Base-by-base conservation (phyloP, 495 filamentous ascomycete genomes). In the Aspergillus cavernicola region DNA sequence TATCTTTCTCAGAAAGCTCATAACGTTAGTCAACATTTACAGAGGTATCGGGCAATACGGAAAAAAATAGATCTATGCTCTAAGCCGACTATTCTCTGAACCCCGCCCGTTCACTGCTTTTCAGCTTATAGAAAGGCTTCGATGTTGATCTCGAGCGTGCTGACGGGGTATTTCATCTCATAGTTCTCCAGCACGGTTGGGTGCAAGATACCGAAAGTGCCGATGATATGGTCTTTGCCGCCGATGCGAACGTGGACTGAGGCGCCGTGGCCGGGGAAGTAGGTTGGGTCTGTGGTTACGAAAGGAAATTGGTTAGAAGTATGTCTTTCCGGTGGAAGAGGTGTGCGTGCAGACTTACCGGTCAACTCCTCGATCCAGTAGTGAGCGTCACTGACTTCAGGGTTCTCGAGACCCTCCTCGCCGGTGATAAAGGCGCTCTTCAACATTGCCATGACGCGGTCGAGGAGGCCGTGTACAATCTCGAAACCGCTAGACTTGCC, bases 401-500 rank as follows among this genome's bases (percentile, higher is more conserved):
- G 63, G 64, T 81, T 78, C 55, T 80, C 66, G 16, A 90, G 66
- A 2, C 85, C 85, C 59, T 91, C 88, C 55, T 91, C 88, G 50
- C 79, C 74, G 5, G 81, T 86, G 39, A 91, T 72, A 74, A 95
- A 95, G 32, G 84, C 82, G 20, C 80, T 84, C 60, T 87, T 87
- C 41, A 99, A 78, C 95, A 99, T 97, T 36, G 86, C 74, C 82
- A 99, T 86, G 50, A 97, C 74, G 13, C 93, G 85, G 65, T 97
- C 93, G 23, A 99, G 68, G 56, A 99, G 75, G 43, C 93, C 95
- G 74, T 97, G 95, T 6, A 99, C 90, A 44, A 95, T 74, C 70
- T 99, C 95, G 70, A 99, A 99, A 15, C 93, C 93, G 57, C 85
- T 89, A n/a, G 81, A 88, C 80, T 95, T 96, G 56, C 91, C 92